A percentile compares a stretch with the other conserved stretches of the same genome.
Conservation (phyloP, 2,329 filamentous ascomycete species). For the Ophiosphaerella herpotricha region DNA sequence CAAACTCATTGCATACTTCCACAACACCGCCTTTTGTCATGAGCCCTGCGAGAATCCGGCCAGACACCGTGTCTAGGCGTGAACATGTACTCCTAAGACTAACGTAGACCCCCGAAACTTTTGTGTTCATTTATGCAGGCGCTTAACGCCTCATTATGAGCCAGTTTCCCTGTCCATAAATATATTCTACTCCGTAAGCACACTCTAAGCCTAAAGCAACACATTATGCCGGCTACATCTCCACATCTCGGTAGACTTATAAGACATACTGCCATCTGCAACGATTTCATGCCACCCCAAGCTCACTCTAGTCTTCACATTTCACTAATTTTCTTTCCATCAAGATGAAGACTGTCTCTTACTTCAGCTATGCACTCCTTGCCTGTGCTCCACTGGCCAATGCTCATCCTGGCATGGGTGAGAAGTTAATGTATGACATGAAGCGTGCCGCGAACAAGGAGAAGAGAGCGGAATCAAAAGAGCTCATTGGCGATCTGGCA, state of each 20-base stretch:
- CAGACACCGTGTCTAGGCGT: slow-evolving; percentile 2
- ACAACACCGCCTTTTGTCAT: background rate
- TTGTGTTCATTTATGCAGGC: slow-evolving; percentile 27
- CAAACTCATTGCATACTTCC: slow-evolving; percentile 1
- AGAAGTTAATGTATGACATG: slow-evolving; percentile 27
- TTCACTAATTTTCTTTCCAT: background rate
- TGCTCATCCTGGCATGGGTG: slow-evolving; percentile 39
- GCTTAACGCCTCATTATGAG: background rate
- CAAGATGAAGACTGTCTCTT: slow-evolving; percentile 13
- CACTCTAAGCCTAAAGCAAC: slow-evolving; percentile 3
- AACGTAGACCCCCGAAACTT: slow-evolving; percentile 3
- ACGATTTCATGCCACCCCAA: background rate
- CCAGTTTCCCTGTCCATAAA: background rate
- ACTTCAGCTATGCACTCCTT: slow-evolving; percentile 25
- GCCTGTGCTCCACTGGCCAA: slow-evolving; percentile 12
- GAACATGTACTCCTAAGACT: slow-evolving; percentile 6
- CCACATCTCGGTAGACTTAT: background rate
- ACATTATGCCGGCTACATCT: background rate
- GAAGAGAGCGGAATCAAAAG: slow-evolving; percentile 32
- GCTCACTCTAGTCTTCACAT: background rate
- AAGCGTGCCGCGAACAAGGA: slow-evolving; percentile 19
- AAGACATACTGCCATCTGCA: background rate
- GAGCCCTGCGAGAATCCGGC: slow-evolving; percentile 18
- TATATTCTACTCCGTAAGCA: slow-evolving; percentile 9
- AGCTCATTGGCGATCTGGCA: slow-evolving; percentile 43